Evolutionary conservation across 83 land plant genomes (phyloP), one percentile per base, ranked within the genome.

Genomic region (Larix sibirica): DNA sequence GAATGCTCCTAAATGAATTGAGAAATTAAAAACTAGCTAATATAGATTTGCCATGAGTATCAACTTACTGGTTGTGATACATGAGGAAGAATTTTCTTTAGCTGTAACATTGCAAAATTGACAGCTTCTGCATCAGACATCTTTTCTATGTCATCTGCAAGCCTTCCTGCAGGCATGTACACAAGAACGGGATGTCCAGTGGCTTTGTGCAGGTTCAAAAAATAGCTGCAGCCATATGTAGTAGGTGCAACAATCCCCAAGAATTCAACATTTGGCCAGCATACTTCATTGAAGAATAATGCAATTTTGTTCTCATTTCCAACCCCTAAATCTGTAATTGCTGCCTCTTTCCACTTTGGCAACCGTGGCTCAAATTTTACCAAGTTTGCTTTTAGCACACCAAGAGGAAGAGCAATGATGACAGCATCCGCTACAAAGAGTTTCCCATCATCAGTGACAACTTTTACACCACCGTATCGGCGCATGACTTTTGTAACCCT

Each of bases 291-390:
- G 84, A 93, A 96, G 20, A 38, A 83, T 38, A 96, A 79, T 9
- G 97, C 96, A 66, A 96, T 88, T 88, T 96, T 96, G 81, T 96
- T 95, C 82, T 96, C 97, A 84, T 85, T 88, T 47, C 97, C 99
- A 67, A 96, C 85, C 65, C 96, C 97, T 47, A 96, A 64, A 82
- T 93, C 94, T 17, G 86, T 58, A 40, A 96, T 93, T 33, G 97
- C 97, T 76, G 87, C 36, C 58, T 83, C 87, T 81, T 96, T 96
- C 97, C 99, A 96, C 21, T 90, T 89, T 9, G 96, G 97, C 62
- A 96, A 80, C 59, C 86, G 85, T 9, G 99, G 97, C 81, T 93
- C 93, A 83, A 96, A 96, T 26, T 85, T 82, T 36, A 95, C 88
- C 16, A 86, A 42, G 76, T 91, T 89, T 20, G 93, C 88, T 84